Base-by-base conservation (phyloP, 2,329 filamentous ascomycete genomes). In the Claviceps pusilla region DNA sequence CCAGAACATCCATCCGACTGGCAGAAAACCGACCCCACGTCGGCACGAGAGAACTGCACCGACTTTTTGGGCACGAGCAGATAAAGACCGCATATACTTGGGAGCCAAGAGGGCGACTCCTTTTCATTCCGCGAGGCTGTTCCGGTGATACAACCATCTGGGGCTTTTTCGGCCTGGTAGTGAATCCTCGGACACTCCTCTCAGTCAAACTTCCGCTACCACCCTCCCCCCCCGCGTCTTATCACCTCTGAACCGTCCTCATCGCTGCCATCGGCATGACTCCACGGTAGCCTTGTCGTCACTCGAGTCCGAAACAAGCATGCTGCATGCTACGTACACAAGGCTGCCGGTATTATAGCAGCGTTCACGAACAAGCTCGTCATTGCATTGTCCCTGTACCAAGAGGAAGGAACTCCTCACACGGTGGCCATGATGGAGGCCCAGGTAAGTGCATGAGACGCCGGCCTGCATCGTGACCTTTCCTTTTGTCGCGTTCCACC, bases 341-440 rank as follows among this genome's bases (percentile, higher is more conserved):
- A 66, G 63, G 71, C 70, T 72, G 70, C 70, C 68, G 58, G 65
- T 64, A 60, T 68, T 67, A 69, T 72, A 73, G 70, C 71, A 71
- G 70, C 69, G 61, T 65, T 61, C 57, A 57, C 56, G 57, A 49
- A 49, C 51, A 58, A 48, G 10, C 45, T 56, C 48, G 50, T 19
- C 29, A 24, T 12, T 50, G 24, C 48, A 49, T 52, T 54, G 43
- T 57, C 55, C 55, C 57, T 57, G 52, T 53, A 53, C 55, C 46
- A 43, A 52, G 55, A 24, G 52, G 54, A 48, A 43, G 48, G 51
- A 51, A 48, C 48, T 14, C 14, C 43, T 41, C 33, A 41, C 33
- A 12, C 29, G 19, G 19, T n/a, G 31, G 50, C 53, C 55, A 73
- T 63, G 58, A 74, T 75, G 73, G 72, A 75, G 65, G 71, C 69